phyloP scores from a whole-genome alignment of 2,329 filamentous ascomycete genomes.

The Arthrobotrys iridis region DNA sequence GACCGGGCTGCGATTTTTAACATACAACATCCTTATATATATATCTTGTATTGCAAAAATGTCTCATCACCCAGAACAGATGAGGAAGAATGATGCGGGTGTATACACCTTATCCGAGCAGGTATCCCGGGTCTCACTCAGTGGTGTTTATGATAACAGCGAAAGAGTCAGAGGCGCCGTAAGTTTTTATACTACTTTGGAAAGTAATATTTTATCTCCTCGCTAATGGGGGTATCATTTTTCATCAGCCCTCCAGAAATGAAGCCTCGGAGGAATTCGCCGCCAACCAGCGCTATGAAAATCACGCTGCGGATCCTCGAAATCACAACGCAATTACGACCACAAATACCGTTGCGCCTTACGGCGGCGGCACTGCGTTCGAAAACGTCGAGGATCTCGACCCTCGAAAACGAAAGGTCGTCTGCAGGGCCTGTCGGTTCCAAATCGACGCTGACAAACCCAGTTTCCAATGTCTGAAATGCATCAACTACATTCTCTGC shows the following conservation, averaged over 20 bases:
- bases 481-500: slow-evolving; percentile 17
- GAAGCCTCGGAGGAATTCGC: not conserved
- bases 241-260: not conserved
- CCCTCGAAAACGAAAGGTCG: not conserved
- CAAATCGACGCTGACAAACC: not conserved
- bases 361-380: not conserved
- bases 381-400: not conserved
- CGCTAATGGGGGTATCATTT: too few relatives aligned
- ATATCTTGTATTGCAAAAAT: slow-evolving; percentile 1
- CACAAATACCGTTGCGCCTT: not conserved
- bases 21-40: too few relatives aligned
- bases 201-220: not conserved
- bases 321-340: slow-evolving; percentile 9
- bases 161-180: not conserved
- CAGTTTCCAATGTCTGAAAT: slow-evolving; percentile 13
- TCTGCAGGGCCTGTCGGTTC: not conserved
- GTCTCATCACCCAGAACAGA: slow-evolving; percentile 1
- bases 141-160: not conserved
- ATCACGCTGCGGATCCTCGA: slow-evolving; percentile 5
- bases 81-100: not conserved
- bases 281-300: not conserved
- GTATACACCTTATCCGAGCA: slow-evolving; percentile 20
- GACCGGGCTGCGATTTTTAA: too few relatives aligned
- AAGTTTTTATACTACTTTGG: not conserved
- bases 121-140: slow-evolving; percentile 6